Evolutionary conservation across 192 early-diverging fungal species (phyloP), one percentile per base, ranked within the genome.

Genomic region (Phlyctochytrium arcticum): DNA sequence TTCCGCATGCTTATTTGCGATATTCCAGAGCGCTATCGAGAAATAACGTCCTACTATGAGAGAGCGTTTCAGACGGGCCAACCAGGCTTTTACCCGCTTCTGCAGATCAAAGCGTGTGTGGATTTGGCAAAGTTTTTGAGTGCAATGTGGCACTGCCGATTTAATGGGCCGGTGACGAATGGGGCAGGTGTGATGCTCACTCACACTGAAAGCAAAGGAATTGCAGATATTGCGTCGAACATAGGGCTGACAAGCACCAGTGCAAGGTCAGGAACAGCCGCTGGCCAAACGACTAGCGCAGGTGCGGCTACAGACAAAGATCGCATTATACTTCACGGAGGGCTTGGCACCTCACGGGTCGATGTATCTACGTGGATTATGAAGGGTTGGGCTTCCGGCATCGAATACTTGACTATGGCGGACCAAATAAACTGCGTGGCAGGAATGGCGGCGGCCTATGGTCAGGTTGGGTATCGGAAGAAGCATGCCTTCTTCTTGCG

Each of bases 401-500:
- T 85, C 21, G 80, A 88, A 59, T 81, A 80, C 60, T 48, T 90
- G 46, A 62, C 78, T 4, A 37, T 82, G 21, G 56, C 69, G 21
- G 87, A 90, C 62, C 85, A 90, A 57, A 74, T 89, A 37, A 39
- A 57, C n/a, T 59, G 44, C 37, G 54, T 76, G 4, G 76, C 86
- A 1, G 71, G 70, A 4, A 82, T 90, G 29, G 78, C 88, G 0
- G 66, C 84, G 5, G 70, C 88, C 27, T 86, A 84, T 48, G 78
- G 78, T 3, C 68, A 67, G 10, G 76, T 90, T 32, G 85, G 84
- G 39, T 78, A 77, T 36, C 46, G 70, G 23, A 55, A 86, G 29
- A 90, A 90, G 61, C 86, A 90, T 54, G 83, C 86, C 1, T 88
- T 90, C 67, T 89, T 85, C 54, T 70, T 90, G 57, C 76, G 87